Conservation (phyloP, 225 moss, liverwort and hornwort species). For the Marchantia paleacea region DNA sequence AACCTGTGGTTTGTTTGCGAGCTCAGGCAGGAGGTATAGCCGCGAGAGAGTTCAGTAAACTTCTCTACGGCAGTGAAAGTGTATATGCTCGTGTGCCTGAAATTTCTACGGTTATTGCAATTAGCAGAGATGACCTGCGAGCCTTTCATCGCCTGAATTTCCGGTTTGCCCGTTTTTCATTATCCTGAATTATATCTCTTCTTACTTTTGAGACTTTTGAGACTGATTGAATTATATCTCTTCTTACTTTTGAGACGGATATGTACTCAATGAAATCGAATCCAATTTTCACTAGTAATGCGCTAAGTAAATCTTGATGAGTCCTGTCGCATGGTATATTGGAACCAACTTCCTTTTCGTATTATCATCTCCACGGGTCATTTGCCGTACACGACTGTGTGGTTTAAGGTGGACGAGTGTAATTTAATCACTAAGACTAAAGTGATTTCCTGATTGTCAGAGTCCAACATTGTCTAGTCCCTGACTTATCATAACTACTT, state of each 20-base stretch:
- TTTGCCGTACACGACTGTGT: background rate
- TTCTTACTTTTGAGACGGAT: too few species aligned
- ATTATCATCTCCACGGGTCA: background rate
- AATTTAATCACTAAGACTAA: too few species aligned
- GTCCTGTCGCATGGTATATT: too few species aligned
- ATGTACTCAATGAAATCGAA: too few species aligned
- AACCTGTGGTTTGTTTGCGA: background rate
- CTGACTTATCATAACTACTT: background rate
- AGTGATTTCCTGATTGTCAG: background rate
- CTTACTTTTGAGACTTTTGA: too few species aligned
- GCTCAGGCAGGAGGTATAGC: slow-evolving; percentile 39
- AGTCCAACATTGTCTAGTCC: background rate
- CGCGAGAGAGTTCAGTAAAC: slow-evolving; percentile 36
- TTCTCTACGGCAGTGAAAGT: slow-evolving; percentile 39
- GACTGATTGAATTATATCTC: background rate
- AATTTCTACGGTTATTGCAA: slow-evolving; percentile 22
- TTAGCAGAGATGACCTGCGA: slow-evolving; percentile 26
- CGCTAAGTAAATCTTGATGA: too few species aligned
- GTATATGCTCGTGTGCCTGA: slow-evolving; percentile 38
- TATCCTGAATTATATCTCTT: background rate
- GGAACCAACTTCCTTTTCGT: too few species aligned
- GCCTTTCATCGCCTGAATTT: slow-evolving; percentile 32
- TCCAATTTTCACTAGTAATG: too few species aligned
- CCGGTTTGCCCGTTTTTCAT: slow-evolving; percentile 15
- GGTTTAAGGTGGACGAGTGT: background rate